Conservation (phyloP, 2,329 filamentous ascomycete species). For the Colletotrichum viniferum region DNA sequence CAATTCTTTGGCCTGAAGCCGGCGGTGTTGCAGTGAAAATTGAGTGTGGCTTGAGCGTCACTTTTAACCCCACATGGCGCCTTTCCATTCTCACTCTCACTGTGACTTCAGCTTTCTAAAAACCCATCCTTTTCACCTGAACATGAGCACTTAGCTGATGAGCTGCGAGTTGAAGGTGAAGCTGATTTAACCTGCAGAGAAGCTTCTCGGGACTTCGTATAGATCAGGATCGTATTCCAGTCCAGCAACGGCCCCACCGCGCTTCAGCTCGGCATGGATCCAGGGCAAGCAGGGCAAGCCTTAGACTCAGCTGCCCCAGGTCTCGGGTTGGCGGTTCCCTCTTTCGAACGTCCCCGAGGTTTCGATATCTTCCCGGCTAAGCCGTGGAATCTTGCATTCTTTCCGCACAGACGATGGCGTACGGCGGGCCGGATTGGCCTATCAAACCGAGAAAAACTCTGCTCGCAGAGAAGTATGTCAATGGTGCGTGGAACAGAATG, state of each 20-base stretch:
- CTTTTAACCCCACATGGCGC: background rate
- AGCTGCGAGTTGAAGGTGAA: background rate
- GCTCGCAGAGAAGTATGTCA: background rate
- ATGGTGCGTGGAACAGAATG: background rate
- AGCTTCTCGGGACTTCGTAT: background rate
- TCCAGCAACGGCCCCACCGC: background rate
- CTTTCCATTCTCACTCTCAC: background rate
- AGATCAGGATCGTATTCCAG: background rate
- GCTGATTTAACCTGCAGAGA: background rate
- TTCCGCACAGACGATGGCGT: background rate
- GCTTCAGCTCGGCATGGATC: background rate
- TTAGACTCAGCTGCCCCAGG: background rate
- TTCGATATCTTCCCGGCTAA: background rate
- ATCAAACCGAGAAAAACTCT: background rate
- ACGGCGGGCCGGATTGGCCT: background rate
- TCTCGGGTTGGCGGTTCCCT: background rate
- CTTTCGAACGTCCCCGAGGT: background rate
- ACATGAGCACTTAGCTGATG: background rate
- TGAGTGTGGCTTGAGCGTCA: slow-evolving; percentile 19
- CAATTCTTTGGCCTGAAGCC: background rate
- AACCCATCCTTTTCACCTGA: background rate
- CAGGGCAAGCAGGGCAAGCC: background rate
- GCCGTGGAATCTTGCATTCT: background rate
- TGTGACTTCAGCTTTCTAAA: background rate
- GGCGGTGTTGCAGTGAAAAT: slow-evolving; percentile 2